These are phyloP conservation scores for Daedaleopsis sinensis DNA, from an alignment of 768 basidiomycete genomes.

Conservation along the genomic window DNA sequence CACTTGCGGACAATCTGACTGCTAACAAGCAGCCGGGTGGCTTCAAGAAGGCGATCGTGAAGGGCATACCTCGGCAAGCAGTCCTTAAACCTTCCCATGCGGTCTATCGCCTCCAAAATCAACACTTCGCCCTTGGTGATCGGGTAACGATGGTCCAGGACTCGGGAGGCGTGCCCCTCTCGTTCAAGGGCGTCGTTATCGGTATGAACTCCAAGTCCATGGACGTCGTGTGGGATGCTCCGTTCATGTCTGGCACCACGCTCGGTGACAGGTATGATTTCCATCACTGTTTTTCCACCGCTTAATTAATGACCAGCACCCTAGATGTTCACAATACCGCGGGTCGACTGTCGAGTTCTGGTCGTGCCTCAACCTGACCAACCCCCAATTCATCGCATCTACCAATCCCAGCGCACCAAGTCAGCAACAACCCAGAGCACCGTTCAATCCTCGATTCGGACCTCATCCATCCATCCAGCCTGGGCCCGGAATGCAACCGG, in stretches of 20 bases:
- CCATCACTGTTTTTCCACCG: not conserved
- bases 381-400: slow-evolving; percentile 82
- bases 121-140: slow-evolving; percentile 87
- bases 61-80: slow-evolving; percentile 89
- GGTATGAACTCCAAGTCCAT: slow-evolving; percentile 85
- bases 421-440: slow-evolving; percentile 44
- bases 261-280: slow-evolving; percentile 73
- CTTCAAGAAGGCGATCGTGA: slow-evolving; percentile 93
- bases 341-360: slow-evolving; percentile 88
- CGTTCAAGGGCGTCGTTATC: slow-evolving; percentile 92
- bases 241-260: slow-evolving; percentile 92
- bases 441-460: slow-evolving; percentile 72
- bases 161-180: slow-evolving; percentile 88
- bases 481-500: slow-evolving; percentile 52
- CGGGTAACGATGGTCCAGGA: slow-evolving; percentile 96
- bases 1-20: slow-evolving; percentile 69
- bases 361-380: slow-evolving; percentile 85
- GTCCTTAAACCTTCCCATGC: slow-evolving; percentile 93
- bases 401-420: slow-evolving; percentile 64
- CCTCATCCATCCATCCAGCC: slow-evolving; percentile 65
- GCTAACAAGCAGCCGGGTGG: slow-evolving; percentile 57
- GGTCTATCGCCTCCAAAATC: slow-evolving; percentile 86
- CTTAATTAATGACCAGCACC: slow-evolving; percentile 10
- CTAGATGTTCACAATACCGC: slow-evolving; percentile 88
- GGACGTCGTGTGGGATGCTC: slow-evolving; percentile 95